Base-by-base conservation (phyloP, 1,139 yeast species). In the Pichiaceae sp. region DNA sequence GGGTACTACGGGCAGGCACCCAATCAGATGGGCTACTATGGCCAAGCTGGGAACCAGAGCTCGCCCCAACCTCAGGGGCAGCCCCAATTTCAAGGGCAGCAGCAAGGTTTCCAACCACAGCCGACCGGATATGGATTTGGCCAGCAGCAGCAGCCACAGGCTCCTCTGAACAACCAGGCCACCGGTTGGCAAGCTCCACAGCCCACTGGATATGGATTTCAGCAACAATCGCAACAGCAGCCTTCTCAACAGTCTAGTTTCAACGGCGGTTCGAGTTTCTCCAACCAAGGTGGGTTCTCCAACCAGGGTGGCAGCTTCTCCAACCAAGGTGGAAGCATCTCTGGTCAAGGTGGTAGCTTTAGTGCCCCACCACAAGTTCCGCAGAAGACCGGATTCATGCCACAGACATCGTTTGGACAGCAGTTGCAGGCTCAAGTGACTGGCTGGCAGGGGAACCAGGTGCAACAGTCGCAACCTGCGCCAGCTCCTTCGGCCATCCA, bases 51-150 rank as follows among this genome's bases (percentile, higher is more conserved):
- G 7, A 7, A 7, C 15, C 28, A 25, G 28, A 7, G 16, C 9
- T 11, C 24, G 11, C 24, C 7, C 7, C 24, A 7, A 11, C 9
- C 15, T 15, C 28, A 25, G n/a, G 15, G 14, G 14, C 6, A 6
- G 8, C 14, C 28, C 8, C 28, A 14, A 27, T 15, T 7, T 28
- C 31, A 27, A 34, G 41, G 55, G 20, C 60, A 57, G 40, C 44
- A 37, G 17, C 48, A 59, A 17, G 50, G 55, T 9, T 48, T 64
- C 29, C 51, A 50, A 38, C 54, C 72, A 19, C 70, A 62, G 54
- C 70, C 66, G 4, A 69, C 56, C 9, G 39, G 39, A 8, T n/a
- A 66, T 45, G 59, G 55, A 33, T 66, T 72, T 2, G 68, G 55
- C 16, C 64, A 21, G 11, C 36, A 8, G 11, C 28, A 25, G 14